Evolutionary conservation across 768 basidiomycete species (phyloP), one percentile per base, ranked within the genome.

Genomic region (Daedalea quercina): DNA sequence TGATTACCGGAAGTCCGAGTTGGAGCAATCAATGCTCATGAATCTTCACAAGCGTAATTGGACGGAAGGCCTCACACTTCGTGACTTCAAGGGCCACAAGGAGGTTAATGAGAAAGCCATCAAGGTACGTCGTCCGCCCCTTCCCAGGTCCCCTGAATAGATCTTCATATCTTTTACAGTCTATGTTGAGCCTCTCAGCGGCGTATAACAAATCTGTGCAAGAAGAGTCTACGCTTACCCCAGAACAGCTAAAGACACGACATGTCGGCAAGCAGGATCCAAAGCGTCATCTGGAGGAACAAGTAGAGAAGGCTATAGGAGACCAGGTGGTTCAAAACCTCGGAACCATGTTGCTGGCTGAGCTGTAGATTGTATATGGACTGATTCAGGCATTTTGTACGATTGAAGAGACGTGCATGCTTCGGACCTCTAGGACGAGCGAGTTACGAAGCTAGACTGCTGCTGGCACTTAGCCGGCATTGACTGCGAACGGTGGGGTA

Each of bases 11-110:
- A 98, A 98, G 76, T 97, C 94, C 25, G 95, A 97, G 67, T 81
- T 95, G 2, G 96, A 99, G 70, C 96, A 99, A 67, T 82, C 88
- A 17, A 99, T 99, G 96, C 71, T 99, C 60, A 92, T 98, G 88
- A 99, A 98, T 69, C 73, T 99, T 62, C 96, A 99, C 76, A 98
- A 98, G 70, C 79, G 93, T 63, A 95, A 96, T 65, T 99, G 96
- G 96, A 98, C 96, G 2, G 94, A 98, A 68, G 96, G 95, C 1
- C 73, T 99, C 59, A 91, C 89, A 67, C 69, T 99, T 64, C 79
- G 84, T 40, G 94, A 98, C 70, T 98, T 97, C 70, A 80, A 87
- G 69, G 70, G 78, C 50, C 90, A 94, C 69, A 92, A 94, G 65
- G 82, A 90, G 69, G 73, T 73, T 26, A 98, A 98, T 63, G 94